Evolutionary conservation across 2,329 filamentous ascomycete species (phyloP).

Genomic region (Fusarium hainanense): DNA sequence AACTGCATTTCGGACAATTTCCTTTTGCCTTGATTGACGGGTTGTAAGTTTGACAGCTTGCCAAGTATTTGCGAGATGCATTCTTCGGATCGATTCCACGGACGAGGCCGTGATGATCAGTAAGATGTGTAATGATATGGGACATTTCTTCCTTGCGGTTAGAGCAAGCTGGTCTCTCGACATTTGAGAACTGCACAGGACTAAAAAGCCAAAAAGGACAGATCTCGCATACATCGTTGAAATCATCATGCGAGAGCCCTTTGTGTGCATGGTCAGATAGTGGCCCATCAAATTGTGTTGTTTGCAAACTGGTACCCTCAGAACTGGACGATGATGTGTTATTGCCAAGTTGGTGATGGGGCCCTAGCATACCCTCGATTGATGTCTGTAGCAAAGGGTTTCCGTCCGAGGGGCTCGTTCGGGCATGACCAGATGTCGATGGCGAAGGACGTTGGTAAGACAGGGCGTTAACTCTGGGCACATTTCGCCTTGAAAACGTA

Average conservation of each 20-base stretch:
- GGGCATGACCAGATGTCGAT: not conserved
- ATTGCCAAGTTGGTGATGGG: not conserved
- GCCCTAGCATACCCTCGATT: not conserved
- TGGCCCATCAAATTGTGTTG: not conserved
- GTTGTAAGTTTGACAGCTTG: slow-evolving; percentile 21
- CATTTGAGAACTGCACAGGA: slow-evolving; percentile 12
- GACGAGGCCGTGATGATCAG: slow-evolving; percentile 41
- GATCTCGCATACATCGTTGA: slow-evolving; percentile 14
- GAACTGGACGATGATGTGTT: not conserved
- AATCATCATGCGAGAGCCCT: slow-evolving; percentile 9
- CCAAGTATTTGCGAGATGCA: slow-evolving; percentile 27
- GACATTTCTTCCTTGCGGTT: slow-evolving; percentile 35
- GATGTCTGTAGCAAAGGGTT: not conserved
- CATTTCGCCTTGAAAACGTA: slow-evolving; percentile 11
- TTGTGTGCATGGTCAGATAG: not conserved
- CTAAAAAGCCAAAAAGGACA: slow-evolving; percentile 30
- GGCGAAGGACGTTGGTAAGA: not conserved
- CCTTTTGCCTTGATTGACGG: slow-evolving; percentile 30
- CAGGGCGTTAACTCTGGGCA: not conserved
- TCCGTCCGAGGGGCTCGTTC: not conserved
- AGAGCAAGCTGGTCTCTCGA: slow-evolving; percentile 26
- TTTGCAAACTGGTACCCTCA: not conserved
- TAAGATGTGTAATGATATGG: slow-evolving; percentile 37
- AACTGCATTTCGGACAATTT: slow-evolving; percentile 25
- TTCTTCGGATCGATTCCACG: slow-evolving; percentile 31